Conservation (phyloP, 164 flowering plant species). For the Chimonanthus praecox region DNA sequence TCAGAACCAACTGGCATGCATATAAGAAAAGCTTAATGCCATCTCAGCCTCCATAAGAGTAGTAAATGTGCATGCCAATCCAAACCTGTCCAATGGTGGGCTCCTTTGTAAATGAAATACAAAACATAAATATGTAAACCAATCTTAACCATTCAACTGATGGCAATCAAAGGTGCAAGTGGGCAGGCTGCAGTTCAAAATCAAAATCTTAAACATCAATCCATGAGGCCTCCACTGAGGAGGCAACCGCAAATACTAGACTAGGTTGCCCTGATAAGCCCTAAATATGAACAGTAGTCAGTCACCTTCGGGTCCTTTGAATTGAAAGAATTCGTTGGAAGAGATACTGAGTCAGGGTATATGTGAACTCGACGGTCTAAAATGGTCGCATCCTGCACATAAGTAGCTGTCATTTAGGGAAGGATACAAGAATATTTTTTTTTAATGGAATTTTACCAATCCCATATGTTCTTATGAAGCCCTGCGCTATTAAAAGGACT, state of each 20-base stretch:
- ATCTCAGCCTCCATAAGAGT: too few relatives aligned
- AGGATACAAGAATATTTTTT: background rate
- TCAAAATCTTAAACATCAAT: too few relatives aligned
- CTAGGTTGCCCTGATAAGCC: background rate
- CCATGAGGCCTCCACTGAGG: background rate
- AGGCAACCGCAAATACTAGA: background rate
- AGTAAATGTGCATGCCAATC: too few relatives aligned
- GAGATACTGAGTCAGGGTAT: background rate
- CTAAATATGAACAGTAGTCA: background rate
- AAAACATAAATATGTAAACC: too few relatives aligned
- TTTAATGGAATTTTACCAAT: background rate
- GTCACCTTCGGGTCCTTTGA: background rate
- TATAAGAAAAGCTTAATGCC: too few relatives aligned
- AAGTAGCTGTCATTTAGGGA: background rate
- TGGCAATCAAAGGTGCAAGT: too few relatives aligned
- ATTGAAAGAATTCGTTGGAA: too few relatives aligned
- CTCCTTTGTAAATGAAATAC: too few relatives aligned
- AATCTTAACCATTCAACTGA: too few relatives aligned
- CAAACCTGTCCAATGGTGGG: too few relatives aligned
- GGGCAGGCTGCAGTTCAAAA: too few relatives aligned
- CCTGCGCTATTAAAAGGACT: background rate
- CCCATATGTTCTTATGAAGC: background rate
- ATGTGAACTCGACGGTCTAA: constrained; percentile 14
- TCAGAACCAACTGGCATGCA: too few relatives aligned
- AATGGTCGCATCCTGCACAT: constrained; percentile 17